Base-by-base conservation (phyloP, 2,329 filamentous ascomycete genomes). In the Penicillium sp. region DNA sequence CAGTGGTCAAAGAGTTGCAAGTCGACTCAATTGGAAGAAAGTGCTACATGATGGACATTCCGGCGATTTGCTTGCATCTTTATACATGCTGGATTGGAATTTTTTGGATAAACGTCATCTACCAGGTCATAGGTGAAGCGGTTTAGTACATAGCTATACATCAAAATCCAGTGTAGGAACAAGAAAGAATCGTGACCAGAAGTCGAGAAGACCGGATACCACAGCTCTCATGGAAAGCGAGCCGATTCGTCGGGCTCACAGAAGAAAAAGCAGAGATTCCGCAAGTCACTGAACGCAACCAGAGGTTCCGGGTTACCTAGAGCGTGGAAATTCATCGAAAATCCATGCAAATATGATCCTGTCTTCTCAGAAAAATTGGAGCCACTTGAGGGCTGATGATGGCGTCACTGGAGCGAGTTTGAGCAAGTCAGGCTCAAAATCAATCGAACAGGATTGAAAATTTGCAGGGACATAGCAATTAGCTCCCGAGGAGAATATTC, bases 401-500 rank as follows among this genome's bases (percentile, higher is more conserved):
- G 26, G 54, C 40, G 26, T 52, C 49, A 46, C 43, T 11, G 33
- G 26, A 21, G 13, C n/a, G n/a, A 24, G 11, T 18, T 10, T 10
- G 9, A 23, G n/a, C 13, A 48, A 23, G 13, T n/a, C 14, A 21
- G 24, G 14, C 11, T 47, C 31, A 10, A 43, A 21, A 19, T 36
- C n/a, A n/a, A 14, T 19, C 36, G 10, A 23, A 23, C 24, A 40
- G 43, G 24, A 43, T 42, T 48, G 29, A 4, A 37, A 8, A 2
- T 18, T 37, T 16, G 18, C 40, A 42, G 45, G 33, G 37, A 50
- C 33, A 43, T 28, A 53, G 42, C 29, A 42, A 19, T 23, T 10
- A 34, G n/a, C 42, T 28, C 19, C 31, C 14, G 11, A n/a, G 16
- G 39, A n/a, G 44, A 54, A 49, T 16, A 19, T 49, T 54, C 47